Percentiles rank a stretch among this genome's conserved stretches.
Conservation (phyloP, 2,329 filamentous ascomycete genomes). For the Pseudopithomyces maydicus region DNA sequence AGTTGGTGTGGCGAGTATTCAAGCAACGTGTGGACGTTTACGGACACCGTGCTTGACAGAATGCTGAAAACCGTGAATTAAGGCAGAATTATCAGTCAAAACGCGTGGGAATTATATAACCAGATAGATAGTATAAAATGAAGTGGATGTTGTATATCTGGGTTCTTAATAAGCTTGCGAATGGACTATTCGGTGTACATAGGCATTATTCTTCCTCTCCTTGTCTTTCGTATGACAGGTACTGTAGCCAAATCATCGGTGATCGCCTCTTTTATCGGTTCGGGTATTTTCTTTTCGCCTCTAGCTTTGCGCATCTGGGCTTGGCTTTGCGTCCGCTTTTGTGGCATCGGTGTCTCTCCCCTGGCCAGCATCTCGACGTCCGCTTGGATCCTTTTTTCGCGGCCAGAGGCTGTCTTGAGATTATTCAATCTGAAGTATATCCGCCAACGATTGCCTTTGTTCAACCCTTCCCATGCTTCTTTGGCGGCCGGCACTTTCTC, state of each 20-base stretch:
- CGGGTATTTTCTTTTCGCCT: background rate
- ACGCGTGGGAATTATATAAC: background rate
- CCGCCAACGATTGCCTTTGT: constrained; percentile 43
- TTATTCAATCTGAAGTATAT: background rate
- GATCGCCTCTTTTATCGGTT: background rate
- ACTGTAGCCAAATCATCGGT: background rate
- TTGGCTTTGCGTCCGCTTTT: background rate
- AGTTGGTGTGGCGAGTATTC: constrained; percentile 23
- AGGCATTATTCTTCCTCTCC: background rate
- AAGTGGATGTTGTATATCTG: background rate
- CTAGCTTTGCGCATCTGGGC: background rate
- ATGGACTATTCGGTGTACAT: background rate
- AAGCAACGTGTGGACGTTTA: constrained; percentile 27
- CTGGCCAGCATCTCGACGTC: background rate
- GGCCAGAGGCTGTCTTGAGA: background rate
- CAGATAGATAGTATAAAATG: background rate
- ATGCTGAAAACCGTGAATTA: constrained; percentile 11
- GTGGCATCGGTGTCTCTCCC: background rate
- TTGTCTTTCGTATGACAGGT: background rate
- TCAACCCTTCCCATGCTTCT: constrained; percentile 51
- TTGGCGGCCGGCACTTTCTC: constrained; percentile 42
- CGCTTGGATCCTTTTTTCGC: background rate
- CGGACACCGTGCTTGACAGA: constrained; percentile 21
- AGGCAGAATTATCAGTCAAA: background rate
- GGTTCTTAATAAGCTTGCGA: background rate